Conservation (phyloP, 148 eudicot genomes). For the Amaranthus palmeri region DNA sequence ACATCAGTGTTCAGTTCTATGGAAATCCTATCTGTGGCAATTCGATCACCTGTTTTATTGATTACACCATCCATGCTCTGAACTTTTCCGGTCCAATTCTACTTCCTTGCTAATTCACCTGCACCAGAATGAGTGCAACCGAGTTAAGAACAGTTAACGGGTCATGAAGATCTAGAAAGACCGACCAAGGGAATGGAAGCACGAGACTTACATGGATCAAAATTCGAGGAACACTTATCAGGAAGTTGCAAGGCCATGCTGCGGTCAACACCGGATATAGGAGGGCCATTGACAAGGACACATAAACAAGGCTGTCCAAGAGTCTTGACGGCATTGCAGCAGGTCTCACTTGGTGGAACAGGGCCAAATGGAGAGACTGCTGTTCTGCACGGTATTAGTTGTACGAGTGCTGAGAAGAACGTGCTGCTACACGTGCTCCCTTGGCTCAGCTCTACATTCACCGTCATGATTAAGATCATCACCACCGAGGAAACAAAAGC, state of each 20-base stretch:
- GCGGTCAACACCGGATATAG: slow-evolving; percentile 83
- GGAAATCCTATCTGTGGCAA: background rate
- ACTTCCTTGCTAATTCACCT: slow-evolving; percentile 24
- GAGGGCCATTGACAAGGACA: slow-evolving; percentile 83
- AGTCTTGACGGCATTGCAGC: slow-evolving; percentile 64
- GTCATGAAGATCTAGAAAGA: background rate
- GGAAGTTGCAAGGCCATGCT: slow-evolving; percentile 92
- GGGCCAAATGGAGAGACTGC: slow-evolving; percentile 72
- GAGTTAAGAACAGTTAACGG: background rate
- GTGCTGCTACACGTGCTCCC: slow-evolving; percentile 57
- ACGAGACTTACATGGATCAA: slow-evolving; percentile 58
- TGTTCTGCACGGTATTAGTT: slow-evolving; percentile 82
- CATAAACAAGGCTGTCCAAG: slow-evolving; percentile 89
- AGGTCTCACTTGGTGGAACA: slow-evolving; percentile 72
- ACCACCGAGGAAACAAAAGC: slow-evolving; percentile 21
- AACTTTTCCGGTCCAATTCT: background rate
- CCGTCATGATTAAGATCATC: slow-evolving; percentile 27
- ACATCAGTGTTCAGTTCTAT: background rate
- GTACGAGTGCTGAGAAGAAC: slow-evolving; percentile 78
- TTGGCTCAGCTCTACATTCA: slow-evolving; percentile 32
- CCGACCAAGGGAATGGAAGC: background rate
- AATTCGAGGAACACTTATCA: slow-evolving; percentile 62
- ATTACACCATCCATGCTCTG: background rate
- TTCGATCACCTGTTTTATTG: slow-evolving; percentile 4
- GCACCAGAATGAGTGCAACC: slow-evolving; percentile 7